These are phyloP conservation scores for Piedraia hortae DNA, from an alignment of 2,329 filamentous ascomycete species.

Conservation along the genomic window DNA sequence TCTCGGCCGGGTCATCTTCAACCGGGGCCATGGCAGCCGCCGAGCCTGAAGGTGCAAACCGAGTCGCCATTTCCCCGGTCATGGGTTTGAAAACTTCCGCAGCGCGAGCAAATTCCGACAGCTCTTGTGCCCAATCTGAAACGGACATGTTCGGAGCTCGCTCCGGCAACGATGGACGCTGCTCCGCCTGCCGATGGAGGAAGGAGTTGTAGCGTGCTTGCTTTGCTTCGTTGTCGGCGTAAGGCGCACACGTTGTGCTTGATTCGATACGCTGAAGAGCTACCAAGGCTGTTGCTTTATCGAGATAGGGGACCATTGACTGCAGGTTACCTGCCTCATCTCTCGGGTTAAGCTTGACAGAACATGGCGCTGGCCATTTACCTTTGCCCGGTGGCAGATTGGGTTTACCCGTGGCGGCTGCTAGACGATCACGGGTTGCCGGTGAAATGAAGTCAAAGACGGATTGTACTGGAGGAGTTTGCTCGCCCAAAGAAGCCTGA, in stretches of 20 bases:
- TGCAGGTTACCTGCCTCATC: conserved; percentile 26
- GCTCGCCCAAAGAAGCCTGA: too few species aligned
- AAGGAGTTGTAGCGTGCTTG: conserved; percentile 55
- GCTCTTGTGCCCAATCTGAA: conserved; percentile 55
- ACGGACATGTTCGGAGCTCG: conserved; percentile 23
- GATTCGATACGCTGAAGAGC: conserved; percentile 22
- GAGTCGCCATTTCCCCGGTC: conserved; percentile 71
- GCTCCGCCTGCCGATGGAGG: conserved; percentile 47
- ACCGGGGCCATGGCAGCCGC: too few species aligned
- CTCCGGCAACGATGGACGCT: conserved; percentile 29
- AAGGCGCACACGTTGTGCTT: conserved; percentile 46
- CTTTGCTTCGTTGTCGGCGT: conserved; percentile 57
- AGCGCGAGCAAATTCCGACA: conserved; percentile 48
- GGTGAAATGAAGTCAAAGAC: conserved; percentile 80
- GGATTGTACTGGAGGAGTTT: too few species aligned
- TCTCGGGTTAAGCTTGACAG: conserved; percentile 35
- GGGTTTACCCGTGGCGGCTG: conserved; percentile 41
- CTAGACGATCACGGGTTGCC: conserved; percentile 49
- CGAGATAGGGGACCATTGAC: conserved; percentile 19
- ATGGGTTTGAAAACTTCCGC: conserved; percentile 73
- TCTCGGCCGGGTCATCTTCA: conserved; percentile 48
- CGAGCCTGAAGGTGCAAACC: conserved; percentile 48
- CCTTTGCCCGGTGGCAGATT: conserved; percentile 54
- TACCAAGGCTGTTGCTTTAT: conserved; percentile 17
- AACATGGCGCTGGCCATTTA: conserved; percentile 39